These are phyloP conservation scores for Tylopilus sp. DNA, from an alignment of 768 basidiomycete genomes.

Conservation along the genomic window DNA sequence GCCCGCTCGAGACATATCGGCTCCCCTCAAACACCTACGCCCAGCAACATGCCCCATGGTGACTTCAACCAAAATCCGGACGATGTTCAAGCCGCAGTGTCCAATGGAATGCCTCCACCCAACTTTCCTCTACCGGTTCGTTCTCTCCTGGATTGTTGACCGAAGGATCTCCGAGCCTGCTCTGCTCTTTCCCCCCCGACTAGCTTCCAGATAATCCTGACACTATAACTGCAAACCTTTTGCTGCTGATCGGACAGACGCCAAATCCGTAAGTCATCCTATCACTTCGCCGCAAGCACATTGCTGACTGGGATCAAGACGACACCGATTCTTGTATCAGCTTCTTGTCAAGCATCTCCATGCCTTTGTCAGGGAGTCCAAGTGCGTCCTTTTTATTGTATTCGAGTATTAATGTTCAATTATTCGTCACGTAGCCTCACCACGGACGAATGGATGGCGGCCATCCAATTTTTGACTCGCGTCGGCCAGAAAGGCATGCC, in stretches of 20 bases:
- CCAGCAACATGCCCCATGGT: constrained; percentile 7
- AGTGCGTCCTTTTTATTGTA: constrained; percentile 31
- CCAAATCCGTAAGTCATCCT: constrained; percentile 36
- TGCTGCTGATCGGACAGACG: constrained; percentile 37
- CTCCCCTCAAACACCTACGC: too few relatives aligned
- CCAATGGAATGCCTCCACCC: constrained; percentile 41
- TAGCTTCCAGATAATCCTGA: constrained; percentile 49
- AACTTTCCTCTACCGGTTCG: constrained; percentile 40
- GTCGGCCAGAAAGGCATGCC: constrained; percentile 71
- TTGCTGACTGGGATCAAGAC: constrained; percentile 22
- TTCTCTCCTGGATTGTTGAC: constrained; percentile 5
- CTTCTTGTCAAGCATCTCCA: constrained; percentile 67
- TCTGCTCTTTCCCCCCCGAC: too few relatives aligned
- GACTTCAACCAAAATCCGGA: constrained; percentile 2
- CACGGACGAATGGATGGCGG: constrained; percentile 81
- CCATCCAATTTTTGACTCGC: constrained; percentile 75
- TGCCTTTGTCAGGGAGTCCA: constrained; percentile 68
- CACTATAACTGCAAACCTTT: constrained; percentile 47
- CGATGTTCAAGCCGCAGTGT: constrained; percentile 25
- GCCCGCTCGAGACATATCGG: too few relatives aligned
- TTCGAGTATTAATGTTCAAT: not conserved
- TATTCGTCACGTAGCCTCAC: constrained; percentile 45
- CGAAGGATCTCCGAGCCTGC: too few relatives aligned
- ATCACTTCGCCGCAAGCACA: not conserved
- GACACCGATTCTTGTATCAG: constrained; percentile 46